Evolutionary conservation across 192 early-diverging fungal genomes (phyloP).

Genomic region (Coemansia sp.): DNA sequence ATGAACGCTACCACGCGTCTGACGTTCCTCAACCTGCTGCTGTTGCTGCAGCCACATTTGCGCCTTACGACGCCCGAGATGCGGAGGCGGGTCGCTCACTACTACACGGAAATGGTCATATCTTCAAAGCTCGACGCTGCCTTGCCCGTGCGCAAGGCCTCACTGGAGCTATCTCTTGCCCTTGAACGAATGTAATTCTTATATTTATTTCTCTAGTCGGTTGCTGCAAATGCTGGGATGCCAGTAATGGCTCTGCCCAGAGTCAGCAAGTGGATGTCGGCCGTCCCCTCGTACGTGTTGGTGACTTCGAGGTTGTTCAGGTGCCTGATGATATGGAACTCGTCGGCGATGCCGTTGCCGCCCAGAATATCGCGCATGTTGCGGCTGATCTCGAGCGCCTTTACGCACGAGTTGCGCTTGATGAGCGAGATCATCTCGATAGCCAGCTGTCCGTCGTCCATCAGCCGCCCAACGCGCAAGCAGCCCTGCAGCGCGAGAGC

Average conservation of each 20-base stretch:
- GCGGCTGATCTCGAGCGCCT: conserved; percentile 90
- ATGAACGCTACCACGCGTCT: conserved; percentile 52
- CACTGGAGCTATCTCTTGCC: conserved; percentile 39
- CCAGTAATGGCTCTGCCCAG: conserved; percentile 94
- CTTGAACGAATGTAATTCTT: conserved; percentile 32
- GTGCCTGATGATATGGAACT: conserved; percentile 96
- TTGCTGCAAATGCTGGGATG: conserved; percentile 64
- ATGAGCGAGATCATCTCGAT: conserved; percentile 95
- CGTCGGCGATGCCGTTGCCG: conserved; percentile 93
- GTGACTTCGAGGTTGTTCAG: conserved; percentile 88
- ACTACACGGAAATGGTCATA: conserved; percentile 45
- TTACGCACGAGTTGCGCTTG: conserved; percentile 94
- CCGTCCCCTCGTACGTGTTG: conserved; percentile 97
- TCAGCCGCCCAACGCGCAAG: conserved; percentile 88
- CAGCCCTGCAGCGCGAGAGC: conserved; percentile 83
- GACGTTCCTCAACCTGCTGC: conserved; percentile 48
- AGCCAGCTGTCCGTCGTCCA: conserved; percentile 80
- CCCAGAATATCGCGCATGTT: conserved; percentile 89
- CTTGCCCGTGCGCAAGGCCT: conserved; percentile 50
- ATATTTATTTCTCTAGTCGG: conserved; percentile 11
- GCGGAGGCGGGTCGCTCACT: conserved; percentile 30
- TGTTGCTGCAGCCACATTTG: conserved; percentile 38
- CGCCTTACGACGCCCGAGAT: conserved; percentile 25
- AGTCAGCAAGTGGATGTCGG: conserved; percentile 93
- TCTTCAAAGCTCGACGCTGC: conserved; percentile 46